Conservation (phyloP, 2,329 filamentous ascomycete species). For the Cladophialophora immunda region DNA sequence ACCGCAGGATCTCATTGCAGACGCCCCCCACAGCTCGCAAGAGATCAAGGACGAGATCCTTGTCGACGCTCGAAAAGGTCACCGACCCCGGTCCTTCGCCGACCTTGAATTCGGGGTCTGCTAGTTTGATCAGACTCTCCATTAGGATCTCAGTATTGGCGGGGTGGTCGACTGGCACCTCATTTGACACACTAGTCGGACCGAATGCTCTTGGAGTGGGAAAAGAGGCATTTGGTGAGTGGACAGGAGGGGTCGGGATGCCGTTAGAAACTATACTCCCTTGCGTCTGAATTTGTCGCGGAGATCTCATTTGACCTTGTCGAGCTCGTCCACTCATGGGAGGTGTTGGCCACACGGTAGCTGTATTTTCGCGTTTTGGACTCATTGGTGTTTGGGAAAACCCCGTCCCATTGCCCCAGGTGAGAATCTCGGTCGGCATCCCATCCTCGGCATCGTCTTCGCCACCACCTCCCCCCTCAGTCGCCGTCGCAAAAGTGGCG, state of each 20-base stretch:
- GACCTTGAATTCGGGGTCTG: constrained; percentile 39
- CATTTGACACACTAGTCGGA: constrained; percentile 6
- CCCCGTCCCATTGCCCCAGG: constrained; percentile 36
- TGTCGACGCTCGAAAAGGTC: constrained; percentile 58
- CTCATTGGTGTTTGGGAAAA: constrained; percentile 31
- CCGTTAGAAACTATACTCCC: constrained; percentile 34
- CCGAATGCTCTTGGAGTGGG: constrained; percentile 10
- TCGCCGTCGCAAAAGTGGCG: constrained; percentile 71
- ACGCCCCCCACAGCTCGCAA: constrained; percentile 60
- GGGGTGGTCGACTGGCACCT: constrained; percentile 29
- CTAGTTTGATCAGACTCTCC: constrained; percentile 41
- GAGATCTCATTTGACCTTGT: constrained; percentile 22
- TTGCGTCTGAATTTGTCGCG: constrained; percentile 22
- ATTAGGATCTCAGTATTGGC: constrained; percentile 41
- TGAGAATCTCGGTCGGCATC: constrained; percentile 41
- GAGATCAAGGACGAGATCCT: constrained; percentile 64
- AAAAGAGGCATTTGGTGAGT: constrained; percentile 24
- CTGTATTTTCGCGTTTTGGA: constrained; percentile 20
- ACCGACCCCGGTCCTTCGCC: constrained; percentile 34
- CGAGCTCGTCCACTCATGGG: constrained; percentile 22
- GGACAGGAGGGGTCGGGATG: constrained; percentile 34
- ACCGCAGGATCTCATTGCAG: constrained; percentile 62
- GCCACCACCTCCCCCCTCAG: constrained; percentile 55
- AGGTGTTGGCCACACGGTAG: constrained; percentile 27
- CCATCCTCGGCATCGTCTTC: constrained; percentile 48